Evolutionary conservation across 257 asterid genomes (phyloP), one percentile per base, ranked within the genome.

Genomic region (Cynanchum wilfordii): DNA sequence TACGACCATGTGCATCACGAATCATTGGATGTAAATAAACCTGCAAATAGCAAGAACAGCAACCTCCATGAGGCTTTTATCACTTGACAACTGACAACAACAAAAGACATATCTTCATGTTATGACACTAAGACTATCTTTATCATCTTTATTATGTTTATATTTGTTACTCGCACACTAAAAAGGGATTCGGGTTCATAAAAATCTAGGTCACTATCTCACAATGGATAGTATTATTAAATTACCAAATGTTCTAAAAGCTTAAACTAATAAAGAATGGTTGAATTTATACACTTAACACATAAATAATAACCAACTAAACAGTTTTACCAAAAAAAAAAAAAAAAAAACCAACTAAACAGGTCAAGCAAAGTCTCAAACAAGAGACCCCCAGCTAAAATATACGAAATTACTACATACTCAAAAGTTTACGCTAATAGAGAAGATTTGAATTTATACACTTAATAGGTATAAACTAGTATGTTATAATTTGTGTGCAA

Each of bases 1-100:
- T 94, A 75, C 97, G 97, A 54, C 99, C 99, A 81, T 91, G 99
- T 1, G 99, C 97, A 86, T 94, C 99, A 52, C 99, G 92, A 69
- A 94, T 80, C 96, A 94, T 94, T 54, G 97, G 97, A 76, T 94
- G 99, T 88, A 91, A 83, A 78, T 91, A 94, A 80, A 94, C 96
- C 99, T 91, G 82, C 65, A 76, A 25, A 66, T 38, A 62, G 56
- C 66, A 30, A 56, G 59, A 38, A 70, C 16, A 16, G 19, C 58
- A 70, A 49, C 57, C 38, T 44, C 47, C 70, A 78, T 17, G 62
- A 24, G n/a, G 20, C 58, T 24, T 42, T 75, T 67, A 75, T 54
- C 38, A 50, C 10, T 62, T 69, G 51, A 25, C 47, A 58, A 49
- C 56, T 33, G 7, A 51, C 22, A 42, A 33, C 65, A 66, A 65